Percentiles rank a stretch among this genome's conserved stretches.
Evolutionary conservation across 176 grass and related monocot species (phyloP).

Genomic region (Carex cristatella): DNA sequence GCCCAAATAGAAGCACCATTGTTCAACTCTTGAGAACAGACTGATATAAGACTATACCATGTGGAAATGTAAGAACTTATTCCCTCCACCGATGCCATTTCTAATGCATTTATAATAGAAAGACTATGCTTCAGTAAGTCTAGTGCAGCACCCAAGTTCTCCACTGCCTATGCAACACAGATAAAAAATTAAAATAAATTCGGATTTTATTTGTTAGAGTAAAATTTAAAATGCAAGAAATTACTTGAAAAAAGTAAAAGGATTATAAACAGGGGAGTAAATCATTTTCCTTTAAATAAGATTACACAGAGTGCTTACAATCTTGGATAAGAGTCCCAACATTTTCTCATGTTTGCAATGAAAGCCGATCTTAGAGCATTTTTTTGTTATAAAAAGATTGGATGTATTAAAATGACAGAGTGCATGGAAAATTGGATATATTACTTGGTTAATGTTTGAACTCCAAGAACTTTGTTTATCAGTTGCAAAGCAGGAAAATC

Average conservation of each 20-base stretch:
- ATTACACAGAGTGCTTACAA: not conserved
- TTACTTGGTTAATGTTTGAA: not conserved
- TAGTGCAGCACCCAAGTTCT: conserved; percentile 7
- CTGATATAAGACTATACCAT: conserved; percentile 17
- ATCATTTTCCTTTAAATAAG: not conserved
- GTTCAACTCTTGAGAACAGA: conserved; percentile 18
- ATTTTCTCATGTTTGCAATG: not conserved
- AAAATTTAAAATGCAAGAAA: not conserved
- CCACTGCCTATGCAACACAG: conserved; percentile 5
- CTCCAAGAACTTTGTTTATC: not conserved
- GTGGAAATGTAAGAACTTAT: conserved; percentile 9
- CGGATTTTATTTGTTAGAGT: not conserved
- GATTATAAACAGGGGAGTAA: not conserved
- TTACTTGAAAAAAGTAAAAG: not conserved
- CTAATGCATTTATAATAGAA: not conserved
- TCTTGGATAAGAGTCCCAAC: not conserved
- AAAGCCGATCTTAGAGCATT: not conserved
- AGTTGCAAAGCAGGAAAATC: not conserved
- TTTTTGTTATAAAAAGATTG: not conserved
- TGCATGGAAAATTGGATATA: not conserved
- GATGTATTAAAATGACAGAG: not conserved
- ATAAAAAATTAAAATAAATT: not conserved
- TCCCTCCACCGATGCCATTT: conserved; percentile 16
- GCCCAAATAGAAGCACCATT: conserved; percentile 22
- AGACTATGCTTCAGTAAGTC: conserved; percentile 21